Conservation (phyloP, 495 filamentous ascomycete genomes). For the Chaetomium fimeti region DNA sequence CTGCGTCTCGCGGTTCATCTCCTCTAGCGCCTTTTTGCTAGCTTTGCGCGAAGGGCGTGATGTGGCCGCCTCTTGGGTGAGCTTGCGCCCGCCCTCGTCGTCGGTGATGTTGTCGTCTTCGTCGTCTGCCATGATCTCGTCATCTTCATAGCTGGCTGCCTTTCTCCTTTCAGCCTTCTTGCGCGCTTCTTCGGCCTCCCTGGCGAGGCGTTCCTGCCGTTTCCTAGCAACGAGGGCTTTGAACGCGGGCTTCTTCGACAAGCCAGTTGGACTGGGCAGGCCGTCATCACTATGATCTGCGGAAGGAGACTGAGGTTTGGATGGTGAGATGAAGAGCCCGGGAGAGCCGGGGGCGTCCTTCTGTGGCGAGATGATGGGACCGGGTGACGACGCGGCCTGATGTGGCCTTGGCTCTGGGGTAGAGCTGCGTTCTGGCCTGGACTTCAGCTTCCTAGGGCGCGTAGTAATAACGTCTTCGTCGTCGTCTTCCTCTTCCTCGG, state of each 20-base stretch:
- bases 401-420: slow-evolving; percentile 35
- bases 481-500: slow-evolving; percentile 33
- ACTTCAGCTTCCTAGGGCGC: slow-evolving; percentile 36
- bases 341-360: slow-evolving; percentile 29
- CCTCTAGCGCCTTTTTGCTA: slow-evolving; percentile 93
- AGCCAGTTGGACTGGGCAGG: slow-evolving; percentile 44
- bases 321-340: slow-evolving; percentile 46
- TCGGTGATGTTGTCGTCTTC: slow-evolving; percentile 56
- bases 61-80: slow-evolving; percentile 54
- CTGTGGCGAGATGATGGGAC: slow-evolving; percentile 40
- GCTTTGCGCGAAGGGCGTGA: slow-evolving; percentile 75
- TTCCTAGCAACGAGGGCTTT: slow-evolving; percentile 69
- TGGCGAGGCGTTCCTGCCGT: slow-evolving; percentile 64
- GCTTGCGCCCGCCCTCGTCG: slow-evolving; percentile 54
- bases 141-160: slow-evolving; percentile 34
- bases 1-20: slow-evolving; percentile 91
- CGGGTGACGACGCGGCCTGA: slow-evolving; percentile 35
- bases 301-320: slow-evolving; percentile 26
- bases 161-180: slow-evolving; percentile 49
- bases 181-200: slow-evolving; percentile 56
- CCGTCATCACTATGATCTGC: slow-evolving; percentile 46
- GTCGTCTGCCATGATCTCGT: slow-evolving; percentile 39
- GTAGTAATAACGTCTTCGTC: slow-evolving; percentile 27
- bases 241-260: slow-evolving; percentile 56
- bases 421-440: slow-evolving; percentile 37